Evolutionary conservation across 1,139 yeast species (phyloP).

Genomic region (Geotrichum klebahnii): DNA sequence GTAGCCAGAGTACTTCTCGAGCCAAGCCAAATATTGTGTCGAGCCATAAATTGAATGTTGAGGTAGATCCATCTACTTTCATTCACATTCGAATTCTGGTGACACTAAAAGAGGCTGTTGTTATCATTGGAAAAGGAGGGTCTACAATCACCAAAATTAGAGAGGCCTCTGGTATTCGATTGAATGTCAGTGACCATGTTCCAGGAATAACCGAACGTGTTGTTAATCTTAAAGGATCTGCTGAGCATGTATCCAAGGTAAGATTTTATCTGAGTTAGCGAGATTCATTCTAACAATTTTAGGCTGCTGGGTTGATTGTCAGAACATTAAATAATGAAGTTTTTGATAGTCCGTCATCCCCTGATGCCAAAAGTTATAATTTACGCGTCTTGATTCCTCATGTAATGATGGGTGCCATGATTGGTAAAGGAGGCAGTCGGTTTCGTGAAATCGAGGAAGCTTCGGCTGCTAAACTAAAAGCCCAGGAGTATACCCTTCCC

Average conservation of each 20-base stretch:
- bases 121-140: slow-evolving; percentile 75
- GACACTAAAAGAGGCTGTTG: slow-evolving; percentile 70
- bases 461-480: slow-evolving; percentile 74
- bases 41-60: slow-evolving; percentile 20
- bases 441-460: slow-evolving; percentile 79
- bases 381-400: slow-evolving; percentile 71
- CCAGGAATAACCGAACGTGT: slow-evolving; percentile 74
- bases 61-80: slow-evolving; percentile 50
- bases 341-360: slow-evolving; percentile 57
- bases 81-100: slow-evolving; percentile 71
- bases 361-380: slow-evolving; percentile 52
- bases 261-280: slow-evolving; percentile 7
- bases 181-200: slow-evolving; percentile 74
- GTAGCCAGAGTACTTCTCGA: neutral
- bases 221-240: slow-evolving; percentile 67
- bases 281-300: neutral
- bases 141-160: slow-evolving; percentile 65
- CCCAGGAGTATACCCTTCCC: slow-evolving; percentile 72
- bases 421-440: slow-evolving; percentile 72
- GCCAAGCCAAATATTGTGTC: slow-evolving; percentile 19
- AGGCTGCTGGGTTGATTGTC: slow-evolving; percentile 69
- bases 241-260: slow-evolving; percentile 68
- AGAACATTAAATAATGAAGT: slow-evolving; percentile 67
- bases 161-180: slow-evolving; percentile 59
- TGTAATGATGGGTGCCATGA: slow-evolving; percentile 73